A percentile compares a stretch with the other conserved stretches of the same genome.
phyloP scores from a whole-genome alignment of 352 stramenopile genomes.

The Nothophytophthora sp. region DNA sequence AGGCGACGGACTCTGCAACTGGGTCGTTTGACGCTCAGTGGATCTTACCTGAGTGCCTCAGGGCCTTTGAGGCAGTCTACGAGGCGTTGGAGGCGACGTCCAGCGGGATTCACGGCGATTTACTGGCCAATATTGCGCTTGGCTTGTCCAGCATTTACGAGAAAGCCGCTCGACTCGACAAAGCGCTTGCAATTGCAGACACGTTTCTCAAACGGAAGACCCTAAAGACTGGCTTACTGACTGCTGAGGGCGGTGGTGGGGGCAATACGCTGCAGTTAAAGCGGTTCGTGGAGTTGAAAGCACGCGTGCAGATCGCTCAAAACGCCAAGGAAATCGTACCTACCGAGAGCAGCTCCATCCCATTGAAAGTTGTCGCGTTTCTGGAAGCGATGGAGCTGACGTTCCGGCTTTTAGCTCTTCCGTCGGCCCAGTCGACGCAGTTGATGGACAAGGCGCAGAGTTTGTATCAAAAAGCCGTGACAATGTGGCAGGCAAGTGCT shows the following conservation, averaged over 20 bases:
- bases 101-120: slow-evolving; percentile 30
- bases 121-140: slow-evolving; percentile 51
- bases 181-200: slow-evolving; percentile 49
- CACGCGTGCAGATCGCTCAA: slow-evolving; percentile 58
- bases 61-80: slow-evolving; percentile 61
- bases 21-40: slow-evolving; percentile 31
- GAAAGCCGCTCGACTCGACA: slow-evolving; percentile 46
- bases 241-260: not conserved
- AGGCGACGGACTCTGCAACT: not conserved
- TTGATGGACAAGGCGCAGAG: slow-evolving; percentile 45
- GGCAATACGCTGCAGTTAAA: slow-evolving; percentile 46
- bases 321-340: slow-evolving; percentile 66
- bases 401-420: slow-evolving; percentile 12
- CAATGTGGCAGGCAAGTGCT: slow-evolving; percentile 46
- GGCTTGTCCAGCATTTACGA: slow-evolving; percentile 58
- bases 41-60: slow-evolving; percentile 62
- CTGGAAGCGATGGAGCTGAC: slow-evolving; percentile 53
- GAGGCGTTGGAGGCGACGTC: slow-evolving; percentile 39
- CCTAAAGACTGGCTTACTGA: not conserved
- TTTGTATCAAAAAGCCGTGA: slow-evolving; percentile 61
- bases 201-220: slow-evolving; percentile 57
- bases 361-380: slow-evolving; percentile 53
- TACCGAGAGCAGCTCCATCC: slow-evolving; percentile 31
- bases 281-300: slow-evolving; percentile 68
- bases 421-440: slow-evolving; percentile 23